Evolutionary conservation across 129 eudicot species (phyloP).

Genomic region (Ambrosia artemisiifolia): DNA sequence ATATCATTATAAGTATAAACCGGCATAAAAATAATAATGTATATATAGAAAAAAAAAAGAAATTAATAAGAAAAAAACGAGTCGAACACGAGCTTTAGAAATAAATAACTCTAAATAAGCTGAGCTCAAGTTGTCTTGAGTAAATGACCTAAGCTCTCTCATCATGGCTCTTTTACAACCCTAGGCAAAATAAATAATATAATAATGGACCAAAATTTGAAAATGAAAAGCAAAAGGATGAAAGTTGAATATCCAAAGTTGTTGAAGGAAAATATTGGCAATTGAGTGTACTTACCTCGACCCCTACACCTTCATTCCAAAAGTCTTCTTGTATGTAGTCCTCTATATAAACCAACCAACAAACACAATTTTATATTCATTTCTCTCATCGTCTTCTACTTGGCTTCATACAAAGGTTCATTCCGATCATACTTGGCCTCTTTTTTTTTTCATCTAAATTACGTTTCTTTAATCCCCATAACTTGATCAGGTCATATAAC

Average conservation of each 20-base stretch:
- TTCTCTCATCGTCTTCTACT: constrained; percentile 7
- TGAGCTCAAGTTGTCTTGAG: too few relatives aligned
- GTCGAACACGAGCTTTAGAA: too few relatives aligned
- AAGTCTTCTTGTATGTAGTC: constrained; percentile 18
- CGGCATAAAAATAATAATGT: too few relatives aligned
- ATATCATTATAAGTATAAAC: too few relatives aligned
- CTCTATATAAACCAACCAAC: constrained; percentile 28
- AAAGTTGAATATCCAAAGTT: constrained; percentile 2
- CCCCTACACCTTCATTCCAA: not conserved
- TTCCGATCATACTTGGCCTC: not conserved
- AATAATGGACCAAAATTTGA: not conserved
- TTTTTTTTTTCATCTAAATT: not conserved
- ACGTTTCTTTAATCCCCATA: not conserved
- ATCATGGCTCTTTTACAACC: too few relatives aligned
- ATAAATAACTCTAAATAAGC: too few relatives aligned
- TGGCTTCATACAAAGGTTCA: not conserved
- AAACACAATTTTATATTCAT: constrained; percentile 25
- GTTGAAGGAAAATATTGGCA: constrained; percentile 12
- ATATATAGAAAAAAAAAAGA: too few relatives aligned
- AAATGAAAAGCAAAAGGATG: not conserved
- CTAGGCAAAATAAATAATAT: too few relatives aligned
- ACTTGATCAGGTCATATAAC: not conserved
- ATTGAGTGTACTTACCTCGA: constrained; percentile 9
- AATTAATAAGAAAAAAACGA: too few relatives aligned
- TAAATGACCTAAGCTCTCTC: too few relatives aligned